Conservation (phyloP, 192 early-diverging fungal species). For the Mortierella antarctica region DNA sequence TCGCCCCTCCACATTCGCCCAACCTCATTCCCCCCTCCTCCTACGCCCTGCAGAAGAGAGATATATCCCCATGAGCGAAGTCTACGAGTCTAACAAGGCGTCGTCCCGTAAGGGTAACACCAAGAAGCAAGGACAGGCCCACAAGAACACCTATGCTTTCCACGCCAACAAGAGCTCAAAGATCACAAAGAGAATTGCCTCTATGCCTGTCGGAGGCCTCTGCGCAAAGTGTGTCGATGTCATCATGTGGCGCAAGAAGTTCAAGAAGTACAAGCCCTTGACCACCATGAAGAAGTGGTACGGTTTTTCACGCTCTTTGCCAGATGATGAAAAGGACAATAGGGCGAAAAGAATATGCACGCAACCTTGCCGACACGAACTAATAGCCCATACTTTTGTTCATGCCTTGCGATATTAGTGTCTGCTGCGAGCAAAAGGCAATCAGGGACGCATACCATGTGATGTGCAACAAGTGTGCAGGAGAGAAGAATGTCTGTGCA, state of each 20-base stretch:
- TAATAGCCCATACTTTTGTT: conserved; percentile 1
- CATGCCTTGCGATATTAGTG: conserved; percentile 40
- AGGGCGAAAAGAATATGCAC: neutral
- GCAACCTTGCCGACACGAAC: neutral
- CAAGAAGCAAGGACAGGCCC: conserved; percentile 84
- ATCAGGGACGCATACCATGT: conserved; percentile 97
- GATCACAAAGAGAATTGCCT: conserved; percentile 78
- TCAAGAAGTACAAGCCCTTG: conserved; percentile 97
- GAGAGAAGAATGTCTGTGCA: conserved; percentile 85
- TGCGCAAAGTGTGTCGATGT: conserved; percentile 80
- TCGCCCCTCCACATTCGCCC: neutral
- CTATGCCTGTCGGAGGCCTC: conserved; percentile 84
- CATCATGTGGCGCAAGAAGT: conserved; percentile 88
- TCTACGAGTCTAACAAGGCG: conserved; percentile 57
- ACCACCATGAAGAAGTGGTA: conserved; percentile 91
- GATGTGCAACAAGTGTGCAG: conserved; percentile 88
- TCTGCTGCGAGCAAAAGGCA: conserved; percentile 81
- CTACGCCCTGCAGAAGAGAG: neutral
- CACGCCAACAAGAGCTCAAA: conserved; percentile 88
- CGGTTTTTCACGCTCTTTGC: conserved; percentile 12
- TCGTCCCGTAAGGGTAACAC: conserved; percentile 65
- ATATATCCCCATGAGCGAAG: conserved; percentile 6
- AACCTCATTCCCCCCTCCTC: neutral
- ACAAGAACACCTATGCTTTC: conserved; percentile 92
- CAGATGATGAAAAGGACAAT: neutral